A percentile compares a stretch with the other conserved stretches of the same genome.
These are phyloP conservation scores for Domatiomyces catenatus DNA, from an alignment of 2,329 filamentous ascomycete genomes.

Conservation along the genomic window DNA sequence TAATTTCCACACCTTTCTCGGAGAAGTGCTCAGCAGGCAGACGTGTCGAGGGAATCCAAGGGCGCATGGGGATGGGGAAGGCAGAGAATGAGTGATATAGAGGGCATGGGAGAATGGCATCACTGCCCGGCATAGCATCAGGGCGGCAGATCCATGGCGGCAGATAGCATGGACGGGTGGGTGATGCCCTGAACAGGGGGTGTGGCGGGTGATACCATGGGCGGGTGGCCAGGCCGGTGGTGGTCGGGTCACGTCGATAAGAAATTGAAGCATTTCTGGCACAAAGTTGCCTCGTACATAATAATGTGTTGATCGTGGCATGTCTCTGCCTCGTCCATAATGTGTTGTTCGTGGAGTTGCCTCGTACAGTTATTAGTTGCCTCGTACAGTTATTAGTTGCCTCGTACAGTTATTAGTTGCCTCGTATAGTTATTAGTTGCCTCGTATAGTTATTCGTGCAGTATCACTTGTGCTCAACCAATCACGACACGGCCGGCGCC, in stretches of 20 bases:
- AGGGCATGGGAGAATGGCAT: background rate
- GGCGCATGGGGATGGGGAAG: background rate
- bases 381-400: no score
- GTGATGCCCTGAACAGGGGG: no score
- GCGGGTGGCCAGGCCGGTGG: background rate
- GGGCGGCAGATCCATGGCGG: no score
- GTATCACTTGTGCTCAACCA: no score
- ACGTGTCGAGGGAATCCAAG: background rate
- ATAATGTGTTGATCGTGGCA: no score
- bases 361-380: no score
- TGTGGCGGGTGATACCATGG: background rate
- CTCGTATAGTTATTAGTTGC: no score
- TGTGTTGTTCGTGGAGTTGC: no score
- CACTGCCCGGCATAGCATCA: background rate
- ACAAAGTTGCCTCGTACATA: background rate
- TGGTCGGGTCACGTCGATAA: background rate
- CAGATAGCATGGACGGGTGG: background rate
- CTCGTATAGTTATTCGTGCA: no score
- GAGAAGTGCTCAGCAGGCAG: background rate
- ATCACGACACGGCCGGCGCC: no score
- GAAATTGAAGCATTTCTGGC: background rate
- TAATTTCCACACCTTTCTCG: background rate
- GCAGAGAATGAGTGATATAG: background rate
- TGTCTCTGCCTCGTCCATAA: background rate
- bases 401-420: no score